Evolutionary conservation across 177 flowering plant genomes (phyloP), one percentile per base, ranked within the genome.

Genomic region (Vitis hybrid): DNA sequence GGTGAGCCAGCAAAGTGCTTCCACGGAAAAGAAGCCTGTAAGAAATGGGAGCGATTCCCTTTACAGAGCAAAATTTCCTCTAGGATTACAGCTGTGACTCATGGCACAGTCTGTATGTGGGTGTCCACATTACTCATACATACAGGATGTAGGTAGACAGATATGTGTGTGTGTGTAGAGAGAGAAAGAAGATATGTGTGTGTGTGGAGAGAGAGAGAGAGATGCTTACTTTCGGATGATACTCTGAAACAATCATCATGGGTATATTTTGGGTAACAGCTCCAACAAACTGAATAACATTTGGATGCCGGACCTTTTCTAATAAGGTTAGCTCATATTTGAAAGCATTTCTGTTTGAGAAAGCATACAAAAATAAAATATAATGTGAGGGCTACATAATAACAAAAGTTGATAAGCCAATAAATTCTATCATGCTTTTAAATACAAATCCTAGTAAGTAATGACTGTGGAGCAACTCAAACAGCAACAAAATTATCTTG

Each of bases 201-300:
- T 7, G 15, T 4, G 64, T 11, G 51, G 18, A 9, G 6, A 50
- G 50, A 54, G 15, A 71, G 63, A 58, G 61, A 69, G 53, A 57
- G n/a, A 32, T 2, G 55, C 81, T 84, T 88, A 93, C 99, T 78
- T 83, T 88, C 72, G 91, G 79, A 79, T 88, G 94, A 76, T 89
- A 89, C 81, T 95, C 99, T 35, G 81, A 79, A 69, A 95, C 98
- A 74, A 95, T 91, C 98, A 93, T 95, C 98, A 95, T 88, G 48
- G 99, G 99, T 41, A 86, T 70, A 77, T 91, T 93, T 80, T 93
- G 99, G 66, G 98, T 95, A 69, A 93, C 97, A 80, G 97, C 99
- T 76, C 99, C 99, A 76, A 95, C 95, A 87, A 95, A 95, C 76
- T 95, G 99, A 71, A 95, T 86, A 11, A 91, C 87, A 76, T 95